Conservation (phyloP, 2,329 filamentous ascomycete genomes). For the Leptographium lundbergii region DNA sequence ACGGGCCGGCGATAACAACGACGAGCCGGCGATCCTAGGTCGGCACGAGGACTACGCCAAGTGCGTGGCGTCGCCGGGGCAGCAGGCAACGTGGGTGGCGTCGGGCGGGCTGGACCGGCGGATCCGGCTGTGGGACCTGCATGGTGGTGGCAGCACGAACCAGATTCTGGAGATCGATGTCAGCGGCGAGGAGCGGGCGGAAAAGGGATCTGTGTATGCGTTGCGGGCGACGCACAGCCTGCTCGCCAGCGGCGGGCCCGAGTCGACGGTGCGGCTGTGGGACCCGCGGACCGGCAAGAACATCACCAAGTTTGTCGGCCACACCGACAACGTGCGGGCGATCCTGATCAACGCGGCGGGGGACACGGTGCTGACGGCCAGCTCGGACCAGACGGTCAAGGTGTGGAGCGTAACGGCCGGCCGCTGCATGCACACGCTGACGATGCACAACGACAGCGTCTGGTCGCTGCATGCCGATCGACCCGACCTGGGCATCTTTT, state of each 20-base stretch:
- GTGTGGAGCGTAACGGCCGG: constrained; percentile 94
- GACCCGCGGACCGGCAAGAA: constrained; percentile 74
- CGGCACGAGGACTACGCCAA: constrained; percentile 96
- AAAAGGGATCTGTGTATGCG: constrained; percentile 94
- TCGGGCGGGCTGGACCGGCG: constrained; percentile 88
- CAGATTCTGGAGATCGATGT: constrained; percentile 80
- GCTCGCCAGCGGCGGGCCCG: constrained; percentile 83
- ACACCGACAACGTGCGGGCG: constrained; percentile 86
- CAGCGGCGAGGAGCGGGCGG: constrained; percentile 65
- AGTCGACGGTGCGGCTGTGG: constrained; percentile 87
- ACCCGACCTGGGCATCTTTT: constrained; percentile 77
- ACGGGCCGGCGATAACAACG: constrained; percentile 47
- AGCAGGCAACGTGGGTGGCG: constrained; percentile 66
- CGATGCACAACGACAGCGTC: constrained; percentile 97
- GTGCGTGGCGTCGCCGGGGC: constrained; percentile 65
- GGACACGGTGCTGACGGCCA: constrained; percentile 85
- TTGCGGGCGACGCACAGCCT: constrained; percentile 69
- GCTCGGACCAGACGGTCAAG: constrained; percentile 94
- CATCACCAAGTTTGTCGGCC: constrained; percentile 92
- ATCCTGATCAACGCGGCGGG: constrained; percentile 82
- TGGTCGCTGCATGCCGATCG: constrained; percentile 91
- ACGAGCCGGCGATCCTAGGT: constrained; percentile 69
- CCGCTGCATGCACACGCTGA: constrained; percentile 93
- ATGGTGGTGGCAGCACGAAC: constrained; percentile 49
- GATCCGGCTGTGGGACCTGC: constrained; percentile 87